Conservation (phyloP, 192 early-diverging fungal genomes). For the Entrophospora sp. region DNA sequence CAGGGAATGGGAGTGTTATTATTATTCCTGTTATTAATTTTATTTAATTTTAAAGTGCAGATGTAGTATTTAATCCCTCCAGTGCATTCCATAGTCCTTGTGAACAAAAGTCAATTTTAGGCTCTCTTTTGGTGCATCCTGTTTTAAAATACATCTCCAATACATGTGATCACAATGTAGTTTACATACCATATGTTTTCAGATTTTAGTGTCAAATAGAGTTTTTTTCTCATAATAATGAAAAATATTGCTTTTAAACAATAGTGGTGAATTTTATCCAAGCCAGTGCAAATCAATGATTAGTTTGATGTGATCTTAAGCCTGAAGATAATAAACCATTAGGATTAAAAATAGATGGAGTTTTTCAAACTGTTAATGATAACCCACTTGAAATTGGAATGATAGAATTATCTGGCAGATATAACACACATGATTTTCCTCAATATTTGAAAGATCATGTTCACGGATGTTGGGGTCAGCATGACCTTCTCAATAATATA, state of each 20-base stretch:
- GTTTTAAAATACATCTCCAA: slow-evolving; percentile 3
- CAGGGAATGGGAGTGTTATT: neutral
- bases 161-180: neutral
- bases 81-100: slow-evolving; percentile 2
- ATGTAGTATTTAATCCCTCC: neutral
- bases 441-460: slow-evolving; percentile 8
- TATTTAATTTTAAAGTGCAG: neutral
- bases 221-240: neutral
- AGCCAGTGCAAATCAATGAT: neutral
- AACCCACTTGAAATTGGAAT: neutral
- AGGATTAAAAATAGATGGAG: neutral
- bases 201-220: neutral
- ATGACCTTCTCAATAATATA: slow-evolving; percentile 1
- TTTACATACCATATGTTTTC: neutral
- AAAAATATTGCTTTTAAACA: neutral
- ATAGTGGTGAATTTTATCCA: neutral
- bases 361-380: neutral
- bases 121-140: slow-evolving; percentile 13
- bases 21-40: neutral
- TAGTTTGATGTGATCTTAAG: neutral
- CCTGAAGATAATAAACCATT: slow-evolving; percentile 4
- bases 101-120: slow-evolving; percentile 7
- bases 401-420: neutral
- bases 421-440: neutral
- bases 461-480: neutral